Evolutionary conservation across 2,329 filamentous ascomycete species (phyloP), one percentile per base, ranked within the genome.

Genomic region (Colletotrichum simmondsii): DNA sequence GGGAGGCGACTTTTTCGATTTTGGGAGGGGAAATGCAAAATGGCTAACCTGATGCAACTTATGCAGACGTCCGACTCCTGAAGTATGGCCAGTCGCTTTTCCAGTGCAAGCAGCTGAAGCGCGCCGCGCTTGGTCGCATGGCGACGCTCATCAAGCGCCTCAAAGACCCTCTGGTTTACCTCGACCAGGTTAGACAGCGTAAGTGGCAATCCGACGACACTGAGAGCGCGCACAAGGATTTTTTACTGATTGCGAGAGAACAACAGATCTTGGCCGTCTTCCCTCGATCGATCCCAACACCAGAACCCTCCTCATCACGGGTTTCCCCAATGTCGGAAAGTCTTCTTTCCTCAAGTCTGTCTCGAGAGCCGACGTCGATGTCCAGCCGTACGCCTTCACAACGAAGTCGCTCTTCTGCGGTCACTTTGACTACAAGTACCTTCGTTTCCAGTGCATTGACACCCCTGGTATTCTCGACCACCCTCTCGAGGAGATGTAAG

Each of bases 211-310:
- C 32, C 4, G n/a, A 37, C 16, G n/a, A 24, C 24, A 32, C 8
- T 19, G n/a, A 12, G 8, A 53, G 7, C 16, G 3, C 24, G 3
- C 28, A 49, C 60, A 28, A 22, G 53, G n/a, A 22, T 14, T 19
- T 42, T 42, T 19, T 42, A 32, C 22, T 16, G n/a, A 53, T 60
- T 70, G 54, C 65, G 66, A 28, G 16, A 2, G 11, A n/a, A 10
- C 14, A 16, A 12, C n/a, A 72, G 97, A 99, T 87, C 88, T 99
- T 81, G 97, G 96, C 74, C 95, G 97, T 93, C 91, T 99, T 76
- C 97, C 97, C 5, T 92, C 95, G n/a, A 99, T 99, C 82, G 97
- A 99, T 82, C 97, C 97, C 71, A 99, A 98, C 82, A 99, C 97
- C 52, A 90, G 97, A 78, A 99, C 97, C 1, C 91, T 99, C 57